Evolutionary conservation across 2,329 filamentous ascomycete genomes (phyloP).

Genomic region (Colletotrichum costaricense): DNA sequence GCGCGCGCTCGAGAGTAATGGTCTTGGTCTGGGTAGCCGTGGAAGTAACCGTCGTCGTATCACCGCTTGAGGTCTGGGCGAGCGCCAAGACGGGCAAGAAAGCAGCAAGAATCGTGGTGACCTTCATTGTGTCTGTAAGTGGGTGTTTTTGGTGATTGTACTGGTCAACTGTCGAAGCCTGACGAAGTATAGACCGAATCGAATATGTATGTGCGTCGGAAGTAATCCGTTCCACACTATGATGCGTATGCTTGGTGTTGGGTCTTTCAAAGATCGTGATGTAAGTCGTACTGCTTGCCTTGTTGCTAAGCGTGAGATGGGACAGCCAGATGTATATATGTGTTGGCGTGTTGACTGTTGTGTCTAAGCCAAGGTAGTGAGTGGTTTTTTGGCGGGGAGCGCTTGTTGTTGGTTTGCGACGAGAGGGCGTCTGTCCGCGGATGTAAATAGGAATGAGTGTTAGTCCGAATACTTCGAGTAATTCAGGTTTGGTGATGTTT

Average conservation of each 20-base stretch:
- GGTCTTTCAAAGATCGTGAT: slow-evolving; percentile 8
- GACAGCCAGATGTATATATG: slow-evolving; percentile 18
- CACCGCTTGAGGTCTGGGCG: slow-evolving; percentile 50
- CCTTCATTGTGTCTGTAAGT: slow-evolving; percentile 47
- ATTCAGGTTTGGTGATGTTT: slow-evolving; percentile 42
- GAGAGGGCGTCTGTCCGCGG: slow-evolving; percentile 34
- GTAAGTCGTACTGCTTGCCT: not conserved
- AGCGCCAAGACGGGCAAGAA: slow-evolving; percentile 66
- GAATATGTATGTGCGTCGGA: slow-evolving; percentile 20
- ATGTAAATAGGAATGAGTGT: slow-evolving; percentile 35
- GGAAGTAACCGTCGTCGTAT: slow-evolving; percentile 56
- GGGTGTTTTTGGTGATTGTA: slow-evolving; percentile 25
- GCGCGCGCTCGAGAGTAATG: slow-evolving; percentile 42
- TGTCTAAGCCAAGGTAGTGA: slow-evolving; percentile 22
- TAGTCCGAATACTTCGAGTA: slow-evolving; percentile 45
- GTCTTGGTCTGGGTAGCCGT: slow-evolving; percentile 64
- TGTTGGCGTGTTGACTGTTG: slow-evolving; percentile 9
- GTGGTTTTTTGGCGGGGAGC: slow-evolving; percentile 8
- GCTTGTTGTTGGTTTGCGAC: slow-evolving; percentile 36
- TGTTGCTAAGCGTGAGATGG: not conserved
- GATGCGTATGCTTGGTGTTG: slow-evolving; percentile 11
- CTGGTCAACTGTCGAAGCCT: slow-evolving; percentile 39
- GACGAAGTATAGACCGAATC: slow-evolving; percentile 35
- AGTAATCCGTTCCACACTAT: slow-evolving; percentile 22
- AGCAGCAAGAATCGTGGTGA: slow-evolving; percentile 57